Percentiles rank a stretch among this genome's conserved stretches.
Evolutionary conservation across 1,284 basidiomycete genomes (phyloP).

Genomic region (Tetrapyrgos nigripes): DNA sequence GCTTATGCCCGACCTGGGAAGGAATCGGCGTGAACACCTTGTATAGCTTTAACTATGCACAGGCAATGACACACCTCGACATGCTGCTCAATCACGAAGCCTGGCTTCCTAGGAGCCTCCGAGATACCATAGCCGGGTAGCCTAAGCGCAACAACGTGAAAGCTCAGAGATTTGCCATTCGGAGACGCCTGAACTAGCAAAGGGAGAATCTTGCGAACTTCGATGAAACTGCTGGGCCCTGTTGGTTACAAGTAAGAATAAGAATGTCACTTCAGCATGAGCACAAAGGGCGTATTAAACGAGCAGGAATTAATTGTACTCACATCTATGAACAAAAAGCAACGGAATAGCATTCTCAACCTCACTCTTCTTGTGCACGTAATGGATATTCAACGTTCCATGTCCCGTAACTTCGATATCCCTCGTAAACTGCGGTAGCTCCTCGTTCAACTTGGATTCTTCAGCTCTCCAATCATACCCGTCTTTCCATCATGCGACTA

Average conservation of each 20-base stretch:
- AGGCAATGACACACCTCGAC: conserved; percentile 40
- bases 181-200: conserved; percentile 46
- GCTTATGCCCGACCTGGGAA: conserved; percentile 48
- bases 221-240: conserved; percentile 70
- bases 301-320: conserved; percentile 19
- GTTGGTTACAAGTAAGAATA: not conserved
- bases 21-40: not conserved
- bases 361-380: conserved; percentile 29
- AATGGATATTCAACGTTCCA: conserved; percentile 12
- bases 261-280: not conserved
- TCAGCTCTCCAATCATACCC: conserved; percentile 50
- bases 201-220: conserved; percentile 60
- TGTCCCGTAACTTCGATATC: conserved; percentile 9
- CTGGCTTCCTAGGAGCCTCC: conserved; percentile 39
- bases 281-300: not conserved
- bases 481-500: conserved; percentile 44
- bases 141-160: conserved; percentile 62
- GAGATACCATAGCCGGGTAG: conserved; percentile 66
- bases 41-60: not conserved
- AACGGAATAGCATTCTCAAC: conserved; percentile 47
- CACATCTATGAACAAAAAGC: conserved; percentile 56
- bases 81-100: conserved; percentile 33
- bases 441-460: conserved; percentile 45
- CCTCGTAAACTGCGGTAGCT: conserved; percentile 34
- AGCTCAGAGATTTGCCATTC: conserved; percentile 51